These are phyloP conservation scores for Cercospora sesami DNA, from an alignment of 2,329 filamentous ascomycete species.

Conservation along the genomic window DNA sequence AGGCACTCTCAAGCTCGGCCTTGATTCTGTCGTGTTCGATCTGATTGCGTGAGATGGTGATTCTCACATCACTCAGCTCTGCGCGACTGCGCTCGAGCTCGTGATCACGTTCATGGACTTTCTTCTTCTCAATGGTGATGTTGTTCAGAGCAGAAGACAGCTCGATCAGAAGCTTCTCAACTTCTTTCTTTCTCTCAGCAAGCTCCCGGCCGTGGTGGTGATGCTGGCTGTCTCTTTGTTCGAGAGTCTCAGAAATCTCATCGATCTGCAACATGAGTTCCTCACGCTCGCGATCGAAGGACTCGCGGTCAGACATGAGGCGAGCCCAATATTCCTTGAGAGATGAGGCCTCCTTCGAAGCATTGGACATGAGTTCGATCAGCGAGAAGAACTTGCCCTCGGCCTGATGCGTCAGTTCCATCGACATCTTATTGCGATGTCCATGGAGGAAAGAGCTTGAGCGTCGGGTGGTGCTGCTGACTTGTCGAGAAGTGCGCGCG, in stretches of 20 bases:
- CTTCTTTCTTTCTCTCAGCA: slow-evolving; percentile 34
- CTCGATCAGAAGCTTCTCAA: slow-evolving; percentile 37
- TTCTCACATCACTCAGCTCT: slow-evolving; percentile 31
- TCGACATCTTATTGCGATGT: slow-evolving; percentile 34
- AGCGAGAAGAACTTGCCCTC: slow-evolving; percentile 38
- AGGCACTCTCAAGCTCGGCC: slow-evolving; percentile 29
- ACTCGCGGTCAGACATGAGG: slow-evolving; percentile 36
- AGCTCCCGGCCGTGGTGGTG: slow-evolving; percentile 31
- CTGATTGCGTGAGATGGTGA: slow-evolving; percentile 27
- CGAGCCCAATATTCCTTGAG: slow-evolving; percentile 37
- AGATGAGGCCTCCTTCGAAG: slow-evolving; percentile 35
- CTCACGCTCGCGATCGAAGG: slow-evolving; percentile 35
- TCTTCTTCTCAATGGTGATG: slow-evolving; percentile 32
- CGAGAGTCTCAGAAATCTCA: slow-evolving; percentile 33
- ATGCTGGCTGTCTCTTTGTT: slow-evolving; percentile 31
- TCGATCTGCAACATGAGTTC: slow-evolving; percentile 35
- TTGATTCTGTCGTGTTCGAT: slow-evolving; percentile 33
- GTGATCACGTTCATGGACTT: slow-evolving; percentile 34
- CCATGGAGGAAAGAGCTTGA: slow-evolving; percentile 31
- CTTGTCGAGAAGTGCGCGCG: slow-evolving; percentile 24
- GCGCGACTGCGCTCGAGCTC: slow-evolving; percentile 32
- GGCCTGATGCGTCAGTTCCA: slow-evolving; percentile 34
- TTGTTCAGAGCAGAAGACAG: slow-evolving; percentile 31
- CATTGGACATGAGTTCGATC: slow-evolving; percentile 37
- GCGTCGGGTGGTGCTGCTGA: slow-evolving; percentile 27